Conservation (phyloP, 257 asterid genomes). For the Paulownia fortunei region DNA sequence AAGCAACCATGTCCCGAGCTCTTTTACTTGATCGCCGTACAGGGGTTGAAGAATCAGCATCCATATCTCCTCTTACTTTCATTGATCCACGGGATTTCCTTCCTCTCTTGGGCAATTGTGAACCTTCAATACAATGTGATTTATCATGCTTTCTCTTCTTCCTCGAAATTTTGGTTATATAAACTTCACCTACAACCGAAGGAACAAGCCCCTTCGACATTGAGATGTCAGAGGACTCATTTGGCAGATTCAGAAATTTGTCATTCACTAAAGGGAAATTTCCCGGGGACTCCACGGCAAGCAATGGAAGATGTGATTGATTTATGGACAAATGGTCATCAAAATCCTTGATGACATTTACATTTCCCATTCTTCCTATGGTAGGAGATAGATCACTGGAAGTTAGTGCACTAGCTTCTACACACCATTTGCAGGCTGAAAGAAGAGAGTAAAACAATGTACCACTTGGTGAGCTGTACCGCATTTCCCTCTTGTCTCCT, state of each 20-base stretch:
- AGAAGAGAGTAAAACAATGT: constrained; percentile 52
- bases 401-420: constrained; percentile 21
- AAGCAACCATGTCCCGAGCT: constrained; percentile 47
- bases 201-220: constrained; percentile 36
- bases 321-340: constrained; percentile 24
- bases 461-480: constrained; percentile 62
- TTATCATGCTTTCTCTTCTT: constrained; percentile 43
- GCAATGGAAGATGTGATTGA: constrained; percentile 38
- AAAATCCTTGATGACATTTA: constrained; percentile 19
- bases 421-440: constrained; percentile 57
- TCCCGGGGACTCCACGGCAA: constrained; percentile 27
- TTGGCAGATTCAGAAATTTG: constrained; percentile 16
- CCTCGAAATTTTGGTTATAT: constrained; percentile 29
- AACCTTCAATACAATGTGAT: constrained; percentile 31
- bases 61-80: constrained; percentile 33
- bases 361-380: constrained; percentile 14
- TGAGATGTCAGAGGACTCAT: constrained; percentile 26
- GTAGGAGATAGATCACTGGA: constrained; percentile 1
- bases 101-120: constrained; percentile 38
- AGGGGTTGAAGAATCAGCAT: constrained; percentile 37
- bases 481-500: constrained; percentile 36
- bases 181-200: constrained; percentile 33
- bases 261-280: constrained; percentile 3
- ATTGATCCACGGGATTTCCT: constrained; percentile 34
- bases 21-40: constrained; percentile 59